Evolutionary conservation across 192 early-diverging fungal species (phyloP), one percentile per base, ranked within the genome.

Genomic region (Gaertneriomyces semiglobifer): DNA sequence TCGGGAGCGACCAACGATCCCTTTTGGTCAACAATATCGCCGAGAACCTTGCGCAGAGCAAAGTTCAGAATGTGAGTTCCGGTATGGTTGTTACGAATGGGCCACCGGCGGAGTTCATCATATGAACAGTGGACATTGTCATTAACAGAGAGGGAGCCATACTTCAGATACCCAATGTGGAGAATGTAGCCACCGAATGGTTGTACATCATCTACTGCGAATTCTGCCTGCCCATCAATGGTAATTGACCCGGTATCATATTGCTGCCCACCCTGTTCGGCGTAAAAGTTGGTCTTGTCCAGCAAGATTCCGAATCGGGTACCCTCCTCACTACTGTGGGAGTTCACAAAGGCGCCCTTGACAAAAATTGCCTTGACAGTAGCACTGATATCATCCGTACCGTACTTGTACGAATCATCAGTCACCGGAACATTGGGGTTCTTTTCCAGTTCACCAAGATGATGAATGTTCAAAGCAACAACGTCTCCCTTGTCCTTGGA

Each of bases 231-330:
- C 38, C 87, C 87, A 63, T 96, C 93, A n/a, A 90, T 75, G 10
- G 91, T 86, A 56, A 94, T 76, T 58, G 83, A 86, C 43, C 96
- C 96, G 19, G 88, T 90, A 71, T 98, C 96, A 74, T 88, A 93
- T 71, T 89, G 86, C 75, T 98, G 96, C 18, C 96, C 96, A 78
- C 96, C 96, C 65, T 88, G 88, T 78, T 97, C 96, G 20, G 96
- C 94, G 68, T 98, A 98, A 70, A 98, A 94, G 87, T 94, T 94
- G 58, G 96, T 96, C 68, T 88, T 82, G 81, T 98, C 94, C 62
- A 96, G 84, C 33, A 98, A 72, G 33, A 98, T 82, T 53, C 96
- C 96, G 66, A 97, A 90, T 6, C 80, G 77, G 10, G 85, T 77
- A 57, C 81, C 80, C n/a, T 78, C 72, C 1, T 82, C 78, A 7